phyloP scores from a whole-genome alignment of 345 rosid species.

The Anacardium occidentale region DNA sequence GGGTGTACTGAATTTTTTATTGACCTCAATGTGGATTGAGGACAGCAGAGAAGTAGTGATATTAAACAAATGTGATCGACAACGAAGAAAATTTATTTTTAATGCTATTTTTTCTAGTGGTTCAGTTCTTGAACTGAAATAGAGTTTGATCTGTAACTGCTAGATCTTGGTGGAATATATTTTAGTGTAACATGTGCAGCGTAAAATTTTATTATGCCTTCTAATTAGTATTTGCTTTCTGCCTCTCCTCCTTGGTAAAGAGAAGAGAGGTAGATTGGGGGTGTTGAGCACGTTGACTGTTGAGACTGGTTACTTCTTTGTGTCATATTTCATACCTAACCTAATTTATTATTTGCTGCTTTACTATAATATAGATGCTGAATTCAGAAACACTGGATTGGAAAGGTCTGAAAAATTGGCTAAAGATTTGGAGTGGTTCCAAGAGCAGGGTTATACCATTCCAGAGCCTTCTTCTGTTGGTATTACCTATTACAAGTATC shows the following conservation, averaged over 20 bases:
- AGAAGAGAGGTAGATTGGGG: too few species aligned
- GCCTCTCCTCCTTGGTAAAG: background rate
- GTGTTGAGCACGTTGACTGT: too few species aligned
- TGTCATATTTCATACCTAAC: background rate
- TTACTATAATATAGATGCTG: slow-evolving; percentile 50
- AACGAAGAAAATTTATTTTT: background rate
- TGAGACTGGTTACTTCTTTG: background rate
- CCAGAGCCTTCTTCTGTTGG: slow-evolving; percentile 88
- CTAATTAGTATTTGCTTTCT: background rate
- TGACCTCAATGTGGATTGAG: too few species aligned
- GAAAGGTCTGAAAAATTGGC: slow-evolving; percentile 74
- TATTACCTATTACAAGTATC: slow-evolving; percentile 48
- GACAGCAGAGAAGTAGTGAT: too few species aligned
- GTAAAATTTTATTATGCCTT: background rate
- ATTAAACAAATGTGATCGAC: background rate
- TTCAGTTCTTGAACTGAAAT: background rate
- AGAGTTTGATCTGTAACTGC: background rate
- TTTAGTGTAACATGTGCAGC: background rate
- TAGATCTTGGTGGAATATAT: background rate
- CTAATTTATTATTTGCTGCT: background rate
- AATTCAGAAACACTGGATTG: slow-evolving; percentile 80
- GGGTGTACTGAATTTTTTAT: background rate
- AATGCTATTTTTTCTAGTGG: background rate
- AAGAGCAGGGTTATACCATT: slow-evolving; percentile 76
- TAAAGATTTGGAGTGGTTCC: slow-evolving; percentile 84